Conservation (phyloP, 2,329 filamentous ascomycete species). For the Ophiostoma triangulosporum region DNA sequence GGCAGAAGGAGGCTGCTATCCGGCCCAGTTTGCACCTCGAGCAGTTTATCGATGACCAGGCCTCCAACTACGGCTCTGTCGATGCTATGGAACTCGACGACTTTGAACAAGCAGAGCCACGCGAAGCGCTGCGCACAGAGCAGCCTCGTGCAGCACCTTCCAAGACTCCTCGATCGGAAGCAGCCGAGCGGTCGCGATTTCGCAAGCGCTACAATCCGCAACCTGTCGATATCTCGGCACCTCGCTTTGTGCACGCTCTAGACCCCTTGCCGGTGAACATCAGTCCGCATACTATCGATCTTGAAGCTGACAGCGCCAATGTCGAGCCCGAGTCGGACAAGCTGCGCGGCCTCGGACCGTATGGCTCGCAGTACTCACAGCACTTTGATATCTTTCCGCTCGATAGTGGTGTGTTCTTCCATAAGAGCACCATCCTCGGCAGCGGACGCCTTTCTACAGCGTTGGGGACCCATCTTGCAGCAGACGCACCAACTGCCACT, state of each 20-base stretch:
- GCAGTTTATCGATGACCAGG: constrained; percentile 17
- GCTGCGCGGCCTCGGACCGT: constrained; percentile 43
- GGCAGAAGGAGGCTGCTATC: constrained; percentile 16
- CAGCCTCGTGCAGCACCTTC: background rate
- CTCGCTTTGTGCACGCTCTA: constrained; percentile 38
- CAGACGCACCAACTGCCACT: background rate
- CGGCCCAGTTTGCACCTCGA: constrained; percentile 22
- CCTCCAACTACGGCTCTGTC: constrained; percentile 1
- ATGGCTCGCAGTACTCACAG: constrained; percentile 46
- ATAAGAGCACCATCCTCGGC: constrained; percentile 45
- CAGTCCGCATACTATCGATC: background rate
- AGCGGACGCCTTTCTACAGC: constrained; percentile 34
- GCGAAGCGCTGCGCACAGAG: background rate
- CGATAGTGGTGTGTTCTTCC: constrained; percentile 42
- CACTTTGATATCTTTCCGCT: constrained; percentile 51
- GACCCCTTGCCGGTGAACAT: constrained; percentile 31
- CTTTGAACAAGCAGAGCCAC: background rate
- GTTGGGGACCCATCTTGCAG: constrained; percentile 15
- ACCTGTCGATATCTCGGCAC: constrained; percentile 34
- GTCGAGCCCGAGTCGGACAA: constrained; percentile 20
- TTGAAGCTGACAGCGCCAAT: background rate
- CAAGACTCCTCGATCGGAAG: background rate
- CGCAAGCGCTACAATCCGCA: constrained; percentile 32
- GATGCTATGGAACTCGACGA: background rate
- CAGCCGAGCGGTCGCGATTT: constrained; percentile 19